phyloP scores from a whole-genome alignment of 1,284 basidiomycete genomes.

The Anthracocystis setariae region DNA sequence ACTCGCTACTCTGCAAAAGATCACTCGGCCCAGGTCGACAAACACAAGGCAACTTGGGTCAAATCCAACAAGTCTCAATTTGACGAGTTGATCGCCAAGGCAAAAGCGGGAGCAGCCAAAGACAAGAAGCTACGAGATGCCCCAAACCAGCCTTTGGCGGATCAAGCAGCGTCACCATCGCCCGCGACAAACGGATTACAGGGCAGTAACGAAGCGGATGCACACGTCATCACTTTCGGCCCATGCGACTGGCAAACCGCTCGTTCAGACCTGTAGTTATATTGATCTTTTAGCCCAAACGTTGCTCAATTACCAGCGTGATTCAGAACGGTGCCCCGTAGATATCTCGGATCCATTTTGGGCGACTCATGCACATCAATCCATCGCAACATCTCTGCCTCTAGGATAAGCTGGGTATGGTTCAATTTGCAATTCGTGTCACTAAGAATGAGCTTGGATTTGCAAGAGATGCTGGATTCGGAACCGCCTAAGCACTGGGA shows the following conservation, averaged over 20 bases:
- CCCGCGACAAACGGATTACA: not conserved
- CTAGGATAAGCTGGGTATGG: too few relatives aligned
- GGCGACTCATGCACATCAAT: too few relatives aligned
- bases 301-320: too few relatives aligned
- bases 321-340: too few relatives aligned
- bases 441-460: too few relatives aligned
- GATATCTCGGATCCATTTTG: too few relatives aligned
- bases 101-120: slow-evolving; percentile 25
- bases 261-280: too few relatives aligned
- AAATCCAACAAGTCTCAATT: slow-evolving; percentile 47
- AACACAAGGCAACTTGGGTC: slow-evolving; percentile 33
- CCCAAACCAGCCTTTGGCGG: not conserved
- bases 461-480: not conserved
- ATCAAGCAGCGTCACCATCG: not conserved
- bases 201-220: slow-evolving; percentile 1
- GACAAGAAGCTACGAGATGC: slow-evolving; percentile 24
- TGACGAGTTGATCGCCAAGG: slow-evolving; percentile 31
- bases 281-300: too few relatives aligned
- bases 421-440: too few relatives aligned
- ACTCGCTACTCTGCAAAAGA: slow-evolving; percentile 30
- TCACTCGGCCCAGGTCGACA: slow-evolving; percentile 29
- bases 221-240: slow-evolving; percentile 14
- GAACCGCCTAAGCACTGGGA: slow-evolving; percentile 8
- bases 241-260: slow-evolving; percentile 1
- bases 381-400: too few relatives aligned